These are phyloP conservation scores for Exophiala oligosperma DNA, from an alignment of 2,329 filamentous ascomycete species.

Conservation along the genomic window DNA sequence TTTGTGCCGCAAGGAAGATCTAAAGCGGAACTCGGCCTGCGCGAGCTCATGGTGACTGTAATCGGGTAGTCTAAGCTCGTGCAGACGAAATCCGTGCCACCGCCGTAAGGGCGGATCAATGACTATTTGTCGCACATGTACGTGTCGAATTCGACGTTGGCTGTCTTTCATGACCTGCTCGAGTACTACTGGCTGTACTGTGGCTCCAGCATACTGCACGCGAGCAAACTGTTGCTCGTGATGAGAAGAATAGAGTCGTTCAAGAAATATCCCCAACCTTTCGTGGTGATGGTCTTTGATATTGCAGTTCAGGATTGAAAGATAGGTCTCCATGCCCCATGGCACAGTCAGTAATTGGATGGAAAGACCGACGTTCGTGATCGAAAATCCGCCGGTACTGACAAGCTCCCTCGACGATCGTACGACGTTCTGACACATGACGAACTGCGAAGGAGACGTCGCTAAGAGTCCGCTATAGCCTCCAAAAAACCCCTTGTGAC, in stretches of 20 bases:
- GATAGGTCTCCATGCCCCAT: slow-evolving; percentile 23
- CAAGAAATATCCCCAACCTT: slow-evolving; percentile 21
- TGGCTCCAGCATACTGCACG: slow-evolving; percentile 9
- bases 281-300: slow-evolving; percentile 1
- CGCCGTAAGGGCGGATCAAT: slow-evolving; percentile 12
- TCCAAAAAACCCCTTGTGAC: slow-evolving; percentile 4
- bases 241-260: slow-evolving; percentile 32
- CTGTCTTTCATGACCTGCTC: slow-evolving; percentile 9
- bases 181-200: slow-evolving; percentile 11
- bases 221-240: slow-evolving; percentile 46
- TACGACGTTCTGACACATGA: slow-evolving; percentile 15
- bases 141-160: slow-evolving; percentile 1
- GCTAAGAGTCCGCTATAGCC: slow-evolving; percentile 17
- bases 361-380: slow-evolving; percentile 23
- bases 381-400: slow-evolving; percentile 13
- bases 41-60: slow-evolving; percentile 7
- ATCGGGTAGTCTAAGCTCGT: slow-evolving; percentile 8
- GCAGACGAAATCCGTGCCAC: slow-evolving; percentile 17
- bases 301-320: slow-evolving; percentile 19
- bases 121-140: slow-evolving; percentile 16
- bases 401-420: slow-evolving; percentile 4
- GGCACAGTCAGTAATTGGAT: slow-evolving; percentile 20
- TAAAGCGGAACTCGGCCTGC: slow-evolving; percentile 7
- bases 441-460: slow-evolving; percentile 15
- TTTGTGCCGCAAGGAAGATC: neutral